phyloP scores from a whole-genome alignment of 768 basidiomycete species.

The Galerina sulciceps region DNA sequence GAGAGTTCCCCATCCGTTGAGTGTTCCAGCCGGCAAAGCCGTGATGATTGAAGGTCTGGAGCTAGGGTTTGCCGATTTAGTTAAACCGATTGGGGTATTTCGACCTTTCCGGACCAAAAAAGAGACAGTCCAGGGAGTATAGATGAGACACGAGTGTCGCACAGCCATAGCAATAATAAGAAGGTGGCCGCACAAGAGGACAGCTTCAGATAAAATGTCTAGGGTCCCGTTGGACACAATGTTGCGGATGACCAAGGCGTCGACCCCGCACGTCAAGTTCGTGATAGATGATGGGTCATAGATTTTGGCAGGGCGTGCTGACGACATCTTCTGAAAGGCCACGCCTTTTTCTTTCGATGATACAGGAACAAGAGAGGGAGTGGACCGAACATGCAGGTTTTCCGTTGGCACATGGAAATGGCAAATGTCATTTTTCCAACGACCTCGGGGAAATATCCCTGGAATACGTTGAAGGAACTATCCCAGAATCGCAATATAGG shows the following conservation, averaged over 20 bases:
- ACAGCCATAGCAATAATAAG: too few species aligned
- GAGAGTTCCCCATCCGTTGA: background rate
- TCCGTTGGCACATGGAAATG: background rate
- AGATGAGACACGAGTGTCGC: too few species aligned
- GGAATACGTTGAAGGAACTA: too few species aligned
- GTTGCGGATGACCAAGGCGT: background rate
- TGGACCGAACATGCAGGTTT: background rate
- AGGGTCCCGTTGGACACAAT: background rate
- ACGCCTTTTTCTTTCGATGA: background rate
- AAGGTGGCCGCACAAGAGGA: too few species aligned
- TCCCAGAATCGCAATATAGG: too few species aligned
- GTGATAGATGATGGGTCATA: background rate
- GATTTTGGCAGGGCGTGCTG: conserved; percentile 1
- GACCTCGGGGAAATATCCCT: too few species aligned
- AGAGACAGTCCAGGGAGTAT: too few species aligned
- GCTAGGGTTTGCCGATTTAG: background rate
- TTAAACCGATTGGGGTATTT: background rate
- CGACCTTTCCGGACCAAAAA: background rate
- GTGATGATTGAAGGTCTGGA: background rate
- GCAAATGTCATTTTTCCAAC: too few species aligned
- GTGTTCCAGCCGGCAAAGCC: too few species aligned
- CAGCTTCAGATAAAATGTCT: background rate
- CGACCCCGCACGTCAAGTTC: background rate
- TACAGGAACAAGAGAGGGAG: background rate
- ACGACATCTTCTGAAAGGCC: background rate